These are phyloP conservation scores for Penicillium chermesinum DNA, from an alignment of 495 filamentous ascomycete species.

Conservation along the genomic window DNA sequence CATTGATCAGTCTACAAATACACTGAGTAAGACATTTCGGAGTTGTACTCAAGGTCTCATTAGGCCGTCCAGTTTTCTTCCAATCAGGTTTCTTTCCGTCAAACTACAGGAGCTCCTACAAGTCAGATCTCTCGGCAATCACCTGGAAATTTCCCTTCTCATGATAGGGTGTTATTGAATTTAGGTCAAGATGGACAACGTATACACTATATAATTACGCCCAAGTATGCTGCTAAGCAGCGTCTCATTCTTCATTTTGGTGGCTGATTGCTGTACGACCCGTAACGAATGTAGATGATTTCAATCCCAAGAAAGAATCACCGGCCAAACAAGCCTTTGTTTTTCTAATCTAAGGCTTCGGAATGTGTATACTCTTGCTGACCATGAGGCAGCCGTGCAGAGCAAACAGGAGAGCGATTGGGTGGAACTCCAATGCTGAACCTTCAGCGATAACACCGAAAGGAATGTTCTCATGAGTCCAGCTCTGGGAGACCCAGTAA, in stretches of 20 bases:
- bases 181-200: background rate
- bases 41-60: too few species aligned
- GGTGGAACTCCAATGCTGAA: conserved; percentile 77
- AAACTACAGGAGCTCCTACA: too few species aligned
- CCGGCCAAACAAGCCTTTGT: conserved; percentile 5
- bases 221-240: background rate
- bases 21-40: too few species aligned
- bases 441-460: conserved; percentile 60
- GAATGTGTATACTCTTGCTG: conserved; percentile 89
- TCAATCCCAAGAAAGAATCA: conserved; percentile 9
- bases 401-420: conserved; percentile 76
- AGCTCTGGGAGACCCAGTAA: conserved; percentile 78
- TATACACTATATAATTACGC: background rate
- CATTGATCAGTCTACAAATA: too few species aligned
- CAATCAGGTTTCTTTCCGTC: too few species aligned
- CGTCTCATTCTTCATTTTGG: conserved; percentile 18
- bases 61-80: too few species aligned
- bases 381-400: conserved; percentile 87
- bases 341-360: conserved; percentile 66
- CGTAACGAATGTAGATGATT: conserved; percentile 9
- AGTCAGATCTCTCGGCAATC: too few species aligned
- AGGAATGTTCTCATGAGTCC: conserved; percentile 71
- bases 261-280: conserved; percentile 14
- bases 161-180: too few species aligned
- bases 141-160: too few species aligned